phyloP scores from a whole-genome alignment of 768 basidiomycete species.

The Lactarius psammicola region DNA sequence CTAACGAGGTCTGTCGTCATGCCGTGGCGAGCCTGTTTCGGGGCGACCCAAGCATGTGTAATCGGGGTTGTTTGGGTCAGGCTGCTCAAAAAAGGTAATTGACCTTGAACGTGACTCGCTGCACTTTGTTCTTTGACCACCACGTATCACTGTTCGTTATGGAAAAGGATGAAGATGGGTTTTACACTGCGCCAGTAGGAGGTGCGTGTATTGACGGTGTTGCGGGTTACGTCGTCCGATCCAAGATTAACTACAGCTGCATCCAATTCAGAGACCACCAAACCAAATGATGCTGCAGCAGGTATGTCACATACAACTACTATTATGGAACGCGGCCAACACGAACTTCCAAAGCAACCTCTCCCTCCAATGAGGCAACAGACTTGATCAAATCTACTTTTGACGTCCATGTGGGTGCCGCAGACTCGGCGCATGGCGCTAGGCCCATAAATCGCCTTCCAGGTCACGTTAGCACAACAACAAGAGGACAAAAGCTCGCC shows the following conservation, averaged over 20 bases:
- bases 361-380: slow-evolving; percentile 34
- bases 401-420: slow-evolving; percentile 66
- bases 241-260: not conserved
- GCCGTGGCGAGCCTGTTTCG: not conserved
- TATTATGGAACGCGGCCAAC: not conserved
- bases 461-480: slow-evolving; percentile 97
- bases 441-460: slow-evolving; percentile 17
- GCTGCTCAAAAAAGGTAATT: not conserved
- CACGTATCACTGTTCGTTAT: slow-evolving; percentile 36
- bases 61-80: not conserved
- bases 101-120: not conserved
- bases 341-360: not conserved
- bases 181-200: slow-evolving; percentile 56
- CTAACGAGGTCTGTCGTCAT: slow-evolving; percentile 14
- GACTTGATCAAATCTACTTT: slow-evolving; percentile 79
- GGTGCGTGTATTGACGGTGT: slow-evolving; percentile 39
- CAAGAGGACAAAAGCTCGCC: slow-evolving; percentile 97
- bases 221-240: not conserved
- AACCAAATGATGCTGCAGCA: slow-evolving; percentile 8
- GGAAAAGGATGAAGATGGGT: slow-evolving; percentile 79
- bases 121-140: slow-evolving; percentile 4
- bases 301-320: slow-evolving; percentile 9
- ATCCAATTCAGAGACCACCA: slow-evolving; percentile 1
- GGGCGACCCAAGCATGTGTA: not conserved
- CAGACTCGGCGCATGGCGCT: not conserved